Percentiles rank a stretch among this genome's conserved stretches.
These are phyloP conservation scores for Rhynchosporium secalis DNA, from an alignment of 2,329 filamentous ascomycete genomes.

Conservation along the genomic window DNA sequence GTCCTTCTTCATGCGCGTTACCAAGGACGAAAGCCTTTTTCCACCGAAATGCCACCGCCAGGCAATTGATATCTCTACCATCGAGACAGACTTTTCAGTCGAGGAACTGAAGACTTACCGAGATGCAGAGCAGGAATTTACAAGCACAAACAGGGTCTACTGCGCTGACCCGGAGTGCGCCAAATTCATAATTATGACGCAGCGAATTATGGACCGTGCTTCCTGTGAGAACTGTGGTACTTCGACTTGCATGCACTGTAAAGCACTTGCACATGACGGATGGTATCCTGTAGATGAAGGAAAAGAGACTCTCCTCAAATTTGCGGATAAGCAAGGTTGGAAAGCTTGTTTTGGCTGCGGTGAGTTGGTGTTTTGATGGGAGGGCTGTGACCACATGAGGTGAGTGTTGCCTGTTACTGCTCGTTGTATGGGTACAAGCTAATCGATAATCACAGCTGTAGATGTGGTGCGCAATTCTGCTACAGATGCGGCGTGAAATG, in stretches of 20 bases:
- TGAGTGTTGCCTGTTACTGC: conserved; percentile 23
- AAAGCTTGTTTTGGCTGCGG: conserved; percentile 25
- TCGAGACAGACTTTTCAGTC: conserved; percentile 28
- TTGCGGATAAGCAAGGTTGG: conserved; percentile 27
- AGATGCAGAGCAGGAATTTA: conserved; percentile 26
- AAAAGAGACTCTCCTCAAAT: conserved; percentile 22
- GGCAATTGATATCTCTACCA: conserved; percentile 28
- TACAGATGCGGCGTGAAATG: conserved; percentile 32
- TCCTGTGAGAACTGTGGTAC: conserved; percentile 23
- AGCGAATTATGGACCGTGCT: conserved; percentile 21
- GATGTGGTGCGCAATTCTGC: conserved; percentile 31
- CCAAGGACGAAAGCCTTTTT: conserved; percentile 32
- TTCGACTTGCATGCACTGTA: conserved; percentile 29
- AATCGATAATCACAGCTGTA: conserved; percentile 26
- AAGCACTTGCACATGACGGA: conserved; percentile 25
- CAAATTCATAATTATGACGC: conserved; percentile 26
- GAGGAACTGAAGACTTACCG: background rate
- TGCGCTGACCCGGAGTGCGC: conserved; percentile 26
- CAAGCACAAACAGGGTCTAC: conserved; percentile 31
- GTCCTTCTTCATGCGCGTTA: conserved; percentile 29
- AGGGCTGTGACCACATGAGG: conserved; percentile 30
- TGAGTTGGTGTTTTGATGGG: conserved; percentile 25
- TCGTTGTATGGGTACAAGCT: conserved; percentile 15
- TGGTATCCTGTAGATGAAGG: conserved; percentile 24
- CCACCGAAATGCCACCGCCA: conserved; percentile 31